Conservation (phyloP, 345 rosid genomes). For the Mallotus nudiflorus region DNA sequence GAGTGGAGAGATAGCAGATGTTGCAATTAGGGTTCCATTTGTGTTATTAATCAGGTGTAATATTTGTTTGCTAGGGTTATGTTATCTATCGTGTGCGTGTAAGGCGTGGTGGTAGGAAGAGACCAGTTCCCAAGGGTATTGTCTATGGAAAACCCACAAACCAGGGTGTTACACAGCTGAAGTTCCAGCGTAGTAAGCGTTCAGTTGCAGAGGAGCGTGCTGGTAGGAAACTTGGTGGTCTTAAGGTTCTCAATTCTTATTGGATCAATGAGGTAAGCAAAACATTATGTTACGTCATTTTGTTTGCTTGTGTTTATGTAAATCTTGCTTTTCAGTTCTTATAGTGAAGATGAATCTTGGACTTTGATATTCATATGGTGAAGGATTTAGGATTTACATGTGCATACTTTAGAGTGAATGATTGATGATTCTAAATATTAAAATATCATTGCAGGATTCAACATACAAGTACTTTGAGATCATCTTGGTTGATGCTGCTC, state of each 20-base stretch:
- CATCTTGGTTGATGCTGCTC: slow-evolving; percentile 33
- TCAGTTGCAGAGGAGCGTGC: slow-evolving; percentile 48
- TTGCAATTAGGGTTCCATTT: background rate
- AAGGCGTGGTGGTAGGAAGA: slow-evolving; percentile 43
- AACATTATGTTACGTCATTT: too few relatives aligned
- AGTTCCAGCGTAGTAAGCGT: slow-evolving; percentile 45
- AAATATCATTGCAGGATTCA: slow-evolving; percentile 28
- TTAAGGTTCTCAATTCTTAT: slow-evolving; percentile 41
- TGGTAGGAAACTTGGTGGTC: slow-evolving; percentile 41
- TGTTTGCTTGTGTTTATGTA: background rate
- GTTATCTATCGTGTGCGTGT: slow-evolving; percentile 42
- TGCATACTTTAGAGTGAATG: background rate
- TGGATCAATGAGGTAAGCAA: slow-evolving; percentile 49
- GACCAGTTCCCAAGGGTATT: slow-evolving; percentile 47
- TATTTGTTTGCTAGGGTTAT: slow-evolving; percentile 30
- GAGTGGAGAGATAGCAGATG: too few relatives aligned
- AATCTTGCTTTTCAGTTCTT: background rate
- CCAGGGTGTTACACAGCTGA: slow-evolving; percentile 45
- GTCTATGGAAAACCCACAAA: slow-evolving; percentile 46
- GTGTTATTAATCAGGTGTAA: background rate
- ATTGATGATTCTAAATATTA: too few relatives aligned
- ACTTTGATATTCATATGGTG: background rate
- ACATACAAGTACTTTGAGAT: slow-evolving; percentile 38
- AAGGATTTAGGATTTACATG: background rate
- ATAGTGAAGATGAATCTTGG: background rate